Conservation (phyloP, 257 asterid genomes). For the Knoxia roxburghii region DNA sequence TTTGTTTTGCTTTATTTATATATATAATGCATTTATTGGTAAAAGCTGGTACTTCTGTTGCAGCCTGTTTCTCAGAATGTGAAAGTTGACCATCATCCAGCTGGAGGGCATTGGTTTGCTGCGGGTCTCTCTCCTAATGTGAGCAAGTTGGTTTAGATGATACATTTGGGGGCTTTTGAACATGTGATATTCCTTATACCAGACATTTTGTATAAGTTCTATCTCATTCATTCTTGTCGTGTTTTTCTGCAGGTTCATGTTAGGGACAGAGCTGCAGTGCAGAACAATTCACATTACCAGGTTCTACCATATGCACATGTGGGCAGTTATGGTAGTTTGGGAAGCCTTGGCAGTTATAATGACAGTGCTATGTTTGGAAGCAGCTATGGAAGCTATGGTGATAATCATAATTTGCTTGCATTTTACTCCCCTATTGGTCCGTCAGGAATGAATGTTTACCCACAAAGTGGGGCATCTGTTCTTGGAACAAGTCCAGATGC, state of each 20-base stretch:
- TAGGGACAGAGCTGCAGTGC: conserved; percentile 56
- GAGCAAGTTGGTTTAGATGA: conserved; percentile 36
- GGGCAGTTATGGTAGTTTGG: conserved; percentile 94
- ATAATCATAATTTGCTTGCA: conserved; percentile 70
- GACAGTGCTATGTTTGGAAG: conserved; percentile 76
- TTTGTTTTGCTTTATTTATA: neutral
- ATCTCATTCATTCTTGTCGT: conserved; percentile 2
- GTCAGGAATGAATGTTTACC: conserved; percentile 69
- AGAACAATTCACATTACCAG: conserved; percentile 80
- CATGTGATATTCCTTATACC: conserved; percentile 7
- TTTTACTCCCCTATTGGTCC: conserved; percentile 91
- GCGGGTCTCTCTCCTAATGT: conserved; percentile 99
- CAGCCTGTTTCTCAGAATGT: conserved; percentile 86
- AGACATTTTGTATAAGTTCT: conserved; percentile 3
- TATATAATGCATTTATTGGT: conserved; percentile 2
- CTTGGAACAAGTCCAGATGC: conserved; percentile 91
- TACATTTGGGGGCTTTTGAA: neutral
- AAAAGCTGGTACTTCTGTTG: conserved; percentile 16
- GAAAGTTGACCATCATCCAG: conserved; percentile 95
- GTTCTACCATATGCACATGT: conserved; percentile 66
- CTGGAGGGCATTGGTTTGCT: conserved; percentile 99
- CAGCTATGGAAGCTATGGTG: conserved; percentile 96
- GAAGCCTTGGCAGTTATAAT: conserved; percentile 95
- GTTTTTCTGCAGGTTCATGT: conserved; percentile 60
- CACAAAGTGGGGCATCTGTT: conserved; percentile 60